Evolutionary conservation across 2,329 filamentous ascomycete species (phyloP).

Genomic region (Diaporthe nobilis): DNA sequence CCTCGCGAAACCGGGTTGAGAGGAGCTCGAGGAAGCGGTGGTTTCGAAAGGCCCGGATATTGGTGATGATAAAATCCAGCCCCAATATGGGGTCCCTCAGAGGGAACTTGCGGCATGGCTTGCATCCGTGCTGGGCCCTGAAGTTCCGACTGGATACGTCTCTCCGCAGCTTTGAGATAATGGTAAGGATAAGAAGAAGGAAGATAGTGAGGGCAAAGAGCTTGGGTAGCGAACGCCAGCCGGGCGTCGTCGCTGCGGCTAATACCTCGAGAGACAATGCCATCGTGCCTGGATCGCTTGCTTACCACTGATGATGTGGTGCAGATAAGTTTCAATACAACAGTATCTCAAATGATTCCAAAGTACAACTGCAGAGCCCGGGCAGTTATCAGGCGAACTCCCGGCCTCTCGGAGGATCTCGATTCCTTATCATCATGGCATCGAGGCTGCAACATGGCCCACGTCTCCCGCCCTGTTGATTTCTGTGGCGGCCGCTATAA

Average conservation of each 20-base stretch:
- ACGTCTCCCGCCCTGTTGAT: not conserved
- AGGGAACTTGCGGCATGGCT: slow-evolving; percentile 5
- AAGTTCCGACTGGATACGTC: not conserved
- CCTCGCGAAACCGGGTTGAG: not conserved
- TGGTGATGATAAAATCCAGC: slow-evolving; percentile 2
- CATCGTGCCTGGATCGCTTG: not conserved
- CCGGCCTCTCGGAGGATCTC: not conserved
- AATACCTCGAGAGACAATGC: not conserved
- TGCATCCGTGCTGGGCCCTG: not conserved
- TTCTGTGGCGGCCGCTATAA: not conserved
- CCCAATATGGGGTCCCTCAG: not conserved
- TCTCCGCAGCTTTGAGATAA: not conserved
- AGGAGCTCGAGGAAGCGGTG: slow-evolving; percentile 13
- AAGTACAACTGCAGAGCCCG: not conserved
- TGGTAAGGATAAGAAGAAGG: not conserved
- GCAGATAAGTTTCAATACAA: not conserved
- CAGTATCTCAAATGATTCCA: not conserved
- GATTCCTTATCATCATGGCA: not conserved
- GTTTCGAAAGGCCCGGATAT: not conserved
- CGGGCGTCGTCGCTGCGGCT: not conserved
- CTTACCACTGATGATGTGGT: not conserved
- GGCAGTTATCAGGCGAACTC: not conserved
- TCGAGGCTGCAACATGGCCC: not conserved
- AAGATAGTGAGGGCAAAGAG: not conserved
- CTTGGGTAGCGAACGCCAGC: not conserved